These are phyloP conservation scores for Triglochin maritima DNA, from an alignment of 106 monocot species.

Conservation along the genomic window DNA sequence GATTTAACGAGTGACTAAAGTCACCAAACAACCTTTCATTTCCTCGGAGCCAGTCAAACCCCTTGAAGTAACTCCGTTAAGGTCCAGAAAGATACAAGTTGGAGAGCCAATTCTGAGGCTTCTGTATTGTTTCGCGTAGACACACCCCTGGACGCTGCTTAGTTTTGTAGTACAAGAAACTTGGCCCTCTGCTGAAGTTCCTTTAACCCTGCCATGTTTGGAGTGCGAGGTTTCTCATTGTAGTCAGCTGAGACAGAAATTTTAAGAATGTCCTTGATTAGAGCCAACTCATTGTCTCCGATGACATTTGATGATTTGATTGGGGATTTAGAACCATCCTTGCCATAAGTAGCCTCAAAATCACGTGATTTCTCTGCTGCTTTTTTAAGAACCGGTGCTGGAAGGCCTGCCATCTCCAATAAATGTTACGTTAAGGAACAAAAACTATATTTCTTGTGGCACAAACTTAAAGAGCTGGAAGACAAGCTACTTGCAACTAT, in stretches of 20 bases:
- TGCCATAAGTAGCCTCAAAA: slow-evolving; percentile 58
- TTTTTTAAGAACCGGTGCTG: slow-evolving; percentile 61
- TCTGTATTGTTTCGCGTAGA: no score
- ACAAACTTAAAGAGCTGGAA: neutral
- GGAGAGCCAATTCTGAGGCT: neutral
- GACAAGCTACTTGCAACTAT: neutral
- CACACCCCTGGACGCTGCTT: neutral
- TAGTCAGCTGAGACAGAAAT: slow-evolving; percentile 12
- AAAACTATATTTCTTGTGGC: neutral
- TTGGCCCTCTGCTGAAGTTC: slow-evolving; percentile 39
- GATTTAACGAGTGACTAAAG: no score
- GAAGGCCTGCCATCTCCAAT: slow-evolving; percentile 39
- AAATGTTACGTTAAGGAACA: neutral
- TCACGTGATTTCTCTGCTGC: slow-evolving; percentile 58
- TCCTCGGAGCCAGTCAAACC: no score
- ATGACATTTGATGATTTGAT: neutral
- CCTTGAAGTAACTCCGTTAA: neutral
- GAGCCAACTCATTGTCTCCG: slow-evolving; percentile 12
- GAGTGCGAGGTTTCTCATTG: slow-evolving; percentile 3
- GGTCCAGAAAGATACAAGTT: neutral
- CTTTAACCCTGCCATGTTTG: slow-evolving; percentile 10
- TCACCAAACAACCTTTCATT: no score
- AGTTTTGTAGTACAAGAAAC: slow-evolving; percentile 4
- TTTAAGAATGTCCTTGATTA: slow-evolving; percentile 25
- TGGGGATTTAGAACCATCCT: slow-evolving; percentile 1